Conservation (phyloP, 192 early-diverging fungal species). For the Backusella sp. region DNA sequence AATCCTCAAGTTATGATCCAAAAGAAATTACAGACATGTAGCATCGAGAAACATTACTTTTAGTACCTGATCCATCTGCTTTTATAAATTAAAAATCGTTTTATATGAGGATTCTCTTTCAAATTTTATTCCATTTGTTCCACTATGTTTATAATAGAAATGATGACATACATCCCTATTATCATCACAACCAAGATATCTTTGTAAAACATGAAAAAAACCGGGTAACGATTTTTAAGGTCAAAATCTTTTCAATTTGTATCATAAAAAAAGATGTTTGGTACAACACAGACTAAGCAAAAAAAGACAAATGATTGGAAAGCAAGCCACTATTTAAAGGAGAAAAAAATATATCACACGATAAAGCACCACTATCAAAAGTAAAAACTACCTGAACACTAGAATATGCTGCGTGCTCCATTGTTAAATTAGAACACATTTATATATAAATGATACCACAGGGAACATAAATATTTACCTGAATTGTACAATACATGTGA, state of each 20-base stretch:
- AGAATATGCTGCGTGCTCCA: not conserved
- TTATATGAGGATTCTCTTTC: not conserved
- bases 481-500: not conserved
- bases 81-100: not conserved
- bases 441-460: not conserved
- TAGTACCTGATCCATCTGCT: not conserved
- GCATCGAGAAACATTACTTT: not conserved
- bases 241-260: not conserved
- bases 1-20: no score
- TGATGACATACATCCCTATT: not conserved
- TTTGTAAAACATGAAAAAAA: not conserved
- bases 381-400: not conserved
- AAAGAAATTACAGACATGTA: no score
- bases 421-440: not conserved
- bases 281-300: not conserved
- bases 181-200: not conserved
- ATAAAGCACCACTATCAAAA: not conserved
- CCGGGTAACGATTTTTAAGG: not conserved
- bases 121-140: not conserved
- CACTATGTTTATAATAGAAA: not conserved
- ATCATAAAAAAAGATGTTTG: not conserved
- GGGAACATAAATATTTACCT: not conserved
- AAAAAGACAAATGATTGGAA: not conserved
- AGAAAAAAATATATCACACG: not conserved
- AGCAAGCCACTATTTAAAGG: not conserved